Base-by-base conservation (phyloP, 1,284 basidiomycete genomes). In the Meira nashicola region DNA sequence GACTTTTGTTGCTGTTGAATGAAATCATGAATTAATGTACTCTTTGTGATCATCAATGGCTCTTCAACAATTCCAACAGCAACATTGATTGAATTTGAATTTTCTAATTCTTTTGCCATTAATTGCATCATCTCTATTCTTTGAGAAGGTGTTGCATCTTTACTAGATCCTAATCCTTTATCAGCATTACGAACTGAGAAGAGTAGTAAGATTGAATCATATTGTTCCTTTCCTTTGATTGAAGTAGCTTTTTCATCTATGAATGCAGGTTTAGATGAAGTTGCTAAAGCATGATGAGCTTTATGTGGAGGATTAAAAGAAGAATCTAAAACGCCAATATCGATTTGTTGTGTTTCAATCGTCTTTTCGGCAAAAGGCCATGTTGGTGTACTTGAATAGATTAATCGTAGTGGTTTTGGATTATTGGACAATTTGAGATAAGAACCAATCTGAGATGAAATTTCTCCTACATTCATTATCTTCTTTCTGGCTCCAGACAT, bases 281-380 rank as follows among this genome's bases (percentile, higher is more conserved):
- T 68, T 17, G 86, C 86, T 48, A 96, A 85, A 0, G 89, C 87
- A 57, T 88, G 83, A 75, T 98, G 93, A 0, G 94, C 92, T 11
- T 83, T 78, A 0, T 90, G 92, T 0, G 94, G 94, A 1, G 94
- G 93, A 72, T 98, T 96, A 81, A 92, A 97, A 0, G 90, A 93
- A 0, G 91, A 88, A 73, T 97, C 93, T 39, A 97, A 83, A 17
- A 95, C 83, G 2, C 81, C 77, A 39, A 84, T 79, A 54, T 73
- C 65, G 5, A 59, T 53, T n/a, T 53, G 46, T 40, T 55, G 15
- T 21, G 14, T 3, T 15, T 3, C 2, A 19, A 25, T 4, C 43
- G 3, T 44, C 43, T 3, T 44, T 41, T 17, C 17, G 4, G 28
- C 6, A 25, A 19, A 39, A 2, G 50, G 50, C 50, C 50, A 53